Evolutionary conservation across 768 basidiomycete species (phyloP).

Genomic region (Saitozyma sp.): DNA sequence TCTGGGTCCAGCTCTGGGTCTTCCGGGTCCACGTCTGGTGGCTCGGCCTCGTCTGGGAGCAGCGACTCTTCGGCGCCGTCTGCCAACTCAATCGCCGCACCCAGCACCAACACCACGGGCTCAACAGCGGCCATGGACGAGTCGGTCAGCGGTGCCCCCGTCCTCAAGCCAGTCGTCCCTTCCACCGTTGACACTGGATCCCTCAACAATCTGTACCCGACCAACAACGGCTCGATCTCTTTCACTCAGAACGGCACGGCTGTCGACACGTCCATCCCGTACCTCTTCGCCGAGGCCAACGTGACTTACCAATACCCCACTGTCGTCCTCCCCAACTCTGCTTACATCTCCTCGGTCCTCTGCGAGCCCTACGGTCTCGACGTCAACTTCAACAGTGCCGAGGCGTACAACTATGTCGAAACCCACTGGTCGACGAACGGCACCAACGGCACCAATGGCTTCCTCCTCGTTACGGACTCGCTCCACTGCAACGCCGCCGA

Average conservation of each 20-base stretch:
- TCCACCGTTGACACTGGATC: background rate
- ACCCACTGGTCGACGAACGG: background rate
- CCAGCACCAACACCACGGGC: background rate
- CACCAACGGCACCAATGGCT: constrained; percentile 2
- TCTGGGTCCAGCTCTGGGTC: background rate
- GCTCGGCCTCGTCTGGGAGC: background rate
- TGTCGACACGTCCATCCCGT: background rate
- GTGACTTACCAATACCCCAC: constrained; percentile 14
- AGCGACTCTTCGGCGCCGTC: background rate
- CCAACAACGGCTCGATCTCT: background rate
- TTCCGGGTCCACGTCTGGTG: background rate
- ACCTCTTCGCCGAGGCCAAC: constrained; percentile 17
- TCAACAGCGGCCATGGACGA: no score
- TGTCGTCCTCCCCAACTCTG: constrained; percentile 13
- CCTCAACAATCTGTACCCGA: background rate
- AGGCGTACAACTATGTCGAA: background rate
- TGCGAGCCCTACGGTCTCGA: constrained; percentile 8
- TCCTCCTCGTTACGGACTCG: constrained; percentile 14
- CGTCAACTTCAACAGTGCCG: background rate
- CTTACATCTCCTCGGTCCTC: constrained; percentile 3
- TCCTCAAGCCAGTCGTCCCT: background rate
- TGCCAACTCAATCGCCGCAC: background rate
- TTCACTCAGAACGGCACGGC: background rate
- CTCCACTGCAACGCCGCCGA: constrained; percentile 9
- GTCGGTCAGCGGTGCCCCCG: background rate